phyloP scores from a whole-genome alignment of 495 filamentous ascomycete genomes.

The Annulohypoxylon nitens region DNA sequence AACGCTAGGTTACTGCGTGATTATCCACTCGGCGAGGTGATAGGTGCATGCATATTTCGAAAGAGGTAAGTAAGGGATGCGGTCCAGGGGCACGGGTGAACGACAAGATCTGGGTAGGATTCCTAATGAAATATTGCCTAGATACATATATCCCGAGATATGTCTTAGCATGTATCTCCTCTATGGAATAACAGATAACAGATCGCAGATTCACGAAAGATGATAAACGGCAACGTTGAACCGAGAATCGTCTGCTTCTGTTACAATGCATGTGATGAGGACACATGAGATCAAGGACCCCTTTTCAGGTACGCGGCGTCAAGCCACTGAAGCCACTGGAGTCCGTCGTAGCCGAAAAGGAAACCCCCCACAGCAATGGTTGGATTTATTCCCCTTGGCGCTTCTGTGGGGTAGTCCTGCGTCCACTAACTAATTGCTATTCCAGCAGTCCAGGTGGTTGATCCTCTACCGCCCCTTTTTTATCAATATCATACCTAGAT shows the following conservation, averaged over 20 bases:
- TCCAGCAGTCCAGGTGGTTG: neutral
- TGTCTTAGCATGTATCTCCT: conserved; percentile 6
- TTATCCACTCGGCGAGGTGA: conserved; percentile 22
- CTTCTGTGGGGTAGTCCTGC: conserved; percentile 40
- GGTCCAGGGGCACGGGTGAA: conserved; percentile 15
- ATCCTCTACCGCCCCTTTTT: conserved; percentile 32
- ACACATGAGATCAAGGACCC: neutral
- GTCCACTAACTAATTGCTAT: conserved; percentile 10
- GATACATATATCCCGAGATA: conserved; percentile 4
- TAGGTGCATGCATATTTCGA: conserved; percentile 11
- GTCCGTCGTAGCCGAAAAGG: conserved; percentile 29
- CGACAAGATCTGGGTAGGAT: conserved; percentile 28
- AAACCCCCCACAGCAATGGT: conserved; percentile 22
- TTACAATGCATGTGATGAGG: conserved; percentile 7
- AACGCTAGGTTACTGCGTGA: conserved; percentile 28
- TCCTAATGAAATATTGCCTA: neutral
- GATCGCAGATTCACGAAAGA: neutral
- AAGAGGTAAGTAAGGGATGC: conserved; percentile 18
- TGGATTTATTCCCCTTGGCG: conserved; percentile 37
- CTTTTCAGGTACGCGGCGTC: conserved; percentile 6
- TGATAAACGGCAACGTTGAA: neutral
- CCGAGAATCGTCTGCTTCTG: conserved; percentile 1
- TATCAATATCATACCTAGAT: conserved; percentile 8
- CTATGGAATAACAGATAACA: neutral
- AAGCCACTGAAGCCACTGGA: conserved; percentile 9